Conservation (phyloP, 257 asterid species). For the Petunia secreta region DNA sequence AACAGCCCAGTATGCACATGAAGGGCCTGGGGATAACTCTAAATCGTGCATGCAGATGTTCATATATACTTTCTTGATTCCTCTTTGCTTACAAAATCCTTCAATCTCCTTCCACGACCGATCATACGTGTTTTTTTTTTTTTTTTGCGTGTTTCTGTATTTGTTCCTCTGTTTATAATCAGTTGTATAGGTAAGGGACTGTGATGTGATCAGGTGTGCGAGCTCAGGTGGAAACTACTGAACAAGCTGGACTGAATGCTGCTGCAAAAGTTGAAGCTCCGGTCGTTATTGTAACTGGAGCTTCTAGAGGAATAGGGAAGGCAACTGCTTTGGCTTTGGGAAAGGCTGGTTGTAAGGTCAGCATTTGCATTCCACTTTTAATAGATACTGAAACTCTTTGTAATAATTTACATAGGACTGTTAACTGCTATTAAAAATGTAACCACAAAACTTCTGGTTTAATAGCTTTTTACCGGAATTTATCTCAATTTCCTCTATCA, state of each 20-base stretch:
- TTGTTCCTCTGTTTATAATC: neutral
- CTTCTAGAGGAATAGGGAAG: slow-evolving; percentile 40
- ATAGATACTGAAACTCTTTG: neutral
- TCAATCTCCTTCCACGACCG: neutral
- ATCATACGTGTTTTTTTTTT: neutral
- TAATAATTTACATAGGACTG: neutral
- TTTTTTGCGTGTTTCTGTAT: neutral
- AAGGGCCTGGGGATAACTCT: neutral
- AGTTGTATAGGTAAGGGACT: neutral
- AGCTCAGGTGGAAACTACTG: slow-evolving; percentile 27
- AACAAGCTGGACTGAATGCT: slow-evolving; percentile 18
- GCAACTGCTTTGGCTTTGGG: slow-evolving; percentile 37
- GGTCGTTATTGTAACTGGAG: slow-evolving; percentile 35
- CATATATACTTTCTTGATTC: too few relatives aligned
- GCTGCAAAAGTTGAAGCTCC: slow-evolving; percentile 31
- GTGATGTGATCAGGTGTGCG: slow-evolving; percentile 26
- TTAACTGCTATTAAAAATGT: neutral
- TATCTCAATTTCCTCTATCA: neutral
- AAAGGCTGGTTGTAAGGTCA: slow-evolving; percentile 39
- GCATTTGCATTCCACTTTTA: neutral
- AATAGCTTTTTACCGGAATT: neutral
- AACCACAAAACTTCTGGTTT: neutral
- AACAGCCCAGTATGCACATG: too few relatives aligned
- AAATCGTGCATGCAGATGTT: too few relatives aligned
- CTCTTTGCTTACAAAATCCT: neutral